Conservation (phyloP, 176 grass and related monocot genomes). For the Otatea glauca region DNA sequence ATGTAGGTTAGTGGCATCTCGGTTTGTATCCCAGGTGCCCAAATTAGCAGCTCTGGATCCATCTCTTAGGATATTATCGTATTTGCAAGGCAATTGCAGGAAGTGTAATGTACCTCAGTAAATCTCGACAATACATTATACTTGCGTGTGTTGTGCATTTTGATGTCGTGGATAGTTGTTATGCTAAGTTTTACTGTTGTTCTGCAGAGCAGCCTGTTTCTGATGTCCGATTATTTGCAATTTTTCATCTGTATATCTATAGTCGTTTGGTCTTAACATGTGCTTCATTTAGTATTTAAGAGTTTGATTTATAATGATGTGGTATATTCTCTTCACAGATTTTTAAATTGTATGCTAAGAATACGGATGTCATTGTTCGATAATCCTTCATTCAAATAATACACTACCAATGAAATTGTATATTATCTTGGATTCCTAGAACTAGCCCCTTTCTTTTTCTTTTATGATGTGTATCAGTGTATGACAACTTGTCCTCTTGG, state of each 20-base stretch:
- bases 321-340: not conserved
- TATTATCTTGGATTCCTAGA: not conserved
- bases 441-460: not conserved
- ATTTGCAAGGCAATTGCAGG: not conserved
- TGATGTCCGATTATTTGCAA: not conserved
- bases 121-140: not conserved
- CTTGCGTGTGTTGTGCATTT: not conserved
- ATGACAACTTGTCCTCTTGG: not conserved
- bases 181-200: not conserved
- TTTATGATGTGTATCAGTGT: not conserved
- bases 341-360: not conserved
- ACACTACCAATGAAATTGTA: not conserved
- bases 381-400: not conserved
- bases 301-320: not conserved
- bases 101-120: not conserved
- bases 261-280: not conserved
- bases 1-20: not conserved
- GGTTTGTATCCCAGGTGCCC: not conserved
- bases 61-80: not conserved
- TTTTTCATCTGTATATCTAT: not conserved
- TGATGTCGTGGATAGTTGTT: not conserved
- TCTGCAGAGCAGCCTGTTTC: not conserved
- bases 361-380: not conserved
- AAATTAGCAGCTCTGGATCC: not conserved
- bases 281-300: not conserved